Evolutionary conservation across 352 stramenopile species (phyloP).

Genomic region (Phytophthora sojae): DNA sequence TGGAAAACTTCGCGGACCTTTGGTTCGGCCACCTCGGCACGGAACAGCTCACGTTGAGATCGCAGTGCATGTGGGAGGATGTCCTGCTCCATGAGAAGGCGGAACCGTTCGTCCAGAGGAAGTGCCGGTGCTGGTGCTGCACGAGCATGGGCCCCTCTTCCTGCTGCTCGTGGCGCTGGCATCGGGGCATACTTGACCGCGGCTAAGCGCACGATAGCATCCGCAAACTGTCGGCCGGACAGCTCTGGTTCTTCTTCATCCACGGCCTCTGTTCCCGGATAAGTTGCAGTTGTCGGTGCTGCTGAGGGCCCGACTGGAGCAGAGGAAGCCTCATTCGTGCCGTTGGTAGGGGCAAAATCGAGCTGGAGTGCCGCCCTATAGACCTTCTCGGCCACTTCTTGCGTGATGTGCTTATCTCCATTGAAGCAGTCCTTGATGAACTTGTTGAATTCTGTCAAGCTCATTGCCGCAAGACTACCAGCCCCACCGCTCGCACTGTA

Average conservation of each 20-base stretch:
- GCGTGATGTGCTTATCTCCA: constrained; percentile 55
- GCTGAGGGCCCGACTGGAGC: background rate
- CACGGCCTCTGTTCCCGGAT: background rate
- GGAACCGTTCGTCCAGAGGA: constrained; percentile 67
- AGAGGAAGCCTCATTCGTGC: background rate
- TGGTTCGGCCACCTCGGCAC: constrained; percentile 66
- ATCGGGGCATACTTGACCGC: constrained; percentile 54
- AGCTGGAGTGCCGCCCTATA: constrained; percentile 47
- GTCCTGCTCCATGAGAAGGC: constrained; percentile 71
- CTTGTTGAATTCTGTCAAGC: constrained; percentile 77
- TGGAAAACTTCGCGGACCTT: constrained; percentile 82
- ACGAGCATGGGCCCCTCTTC: constrained; percentile 10
- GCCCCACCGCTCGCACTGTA: constrained; percentile 65
- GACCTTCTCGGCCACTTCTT: constrained; percentile 50
- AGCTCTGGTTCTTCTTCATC: constrained; percentile 52
- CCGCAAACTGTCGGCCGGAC: constrained; percentile 67
- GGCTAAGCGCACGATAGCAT: constrained; percentile 66
- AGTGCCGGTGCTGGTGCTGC: constrained; percentile 21
- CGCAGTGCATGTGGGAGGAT: constrained; percentile 75
- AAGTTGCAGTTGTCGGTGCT: background rate
- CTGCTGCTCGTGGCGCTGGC: constrained; percentile 18
- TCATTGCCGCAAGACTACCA: constrained; percentile 78
- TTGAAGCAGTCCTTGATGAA: constrained; percentile 73
- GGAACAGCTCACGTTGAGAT: constrained; percentile 80
- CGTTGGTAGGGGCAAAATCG: background rate